Evolutionary conservation across 257 asterid species (phyloP).

Genomic region (Eucommia ulmoides): DNA sequence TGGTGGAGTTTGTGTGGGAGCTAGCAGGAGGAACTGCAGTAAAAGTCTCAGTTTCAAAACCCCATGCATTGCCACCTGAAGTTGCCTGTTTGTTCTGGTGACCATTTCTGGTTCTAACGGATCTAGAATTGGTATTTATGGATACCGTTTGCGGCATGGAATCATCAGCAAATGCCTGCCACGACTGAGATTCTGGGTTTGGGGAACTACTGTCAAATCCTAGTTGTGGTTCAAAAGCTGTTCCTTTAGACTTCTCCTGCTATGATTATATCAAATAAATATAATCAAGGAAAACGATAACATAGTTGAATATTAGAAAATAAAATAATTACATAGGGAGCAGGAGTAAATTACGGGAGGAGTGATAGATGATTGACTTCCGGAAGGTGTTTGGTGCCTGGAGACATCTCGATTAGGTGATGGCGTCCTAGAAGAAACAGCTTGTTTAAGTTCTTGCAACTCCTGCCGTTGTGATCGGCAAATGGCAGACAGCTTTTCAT

Average conservation of each 20-base stretch:
- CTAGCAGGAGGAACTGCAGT: slow-evolving; percentile 52
- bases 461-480: slow-evolving; percentile 91
- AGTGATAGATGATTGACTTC: slow-evolving; percentile 35
- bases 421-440: slow-evolving; percentile 56
- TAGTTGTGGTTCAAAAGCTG: slow-evolving; percentile 65
- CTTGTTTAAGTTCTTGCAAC: slow-evolving; percentile 80
- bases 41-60: slow-evolving; percentile 70
- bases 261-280: slow-evolving; percentile 12
- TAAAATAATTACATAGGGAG: not conserved
- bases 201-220: slow-evolving; percentile 41
- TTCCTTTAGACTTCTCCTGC: slow-evolving; percentile 66
- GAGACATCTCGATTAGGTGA: slow-evolving; percentile 46
- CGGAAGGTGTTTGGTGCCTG: slow-evolving; percentile 29
- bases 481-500: slow-evolving; percentile 78
- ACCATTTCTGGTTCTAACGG: slow-evolving; percentile 65
- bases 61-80: slow-evolving; percentile 43
- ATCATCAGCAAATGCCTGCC: slow-evolving; percentile 83
- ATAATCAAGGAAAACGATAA: slow-evolving; percentile 2
- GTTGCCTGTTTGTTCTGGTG: slow-evolving; percentile 32
- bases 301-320: not conserved
- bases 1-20: slow-evolving; percentile 27
- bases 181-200: slow-evolving; percentile 50
- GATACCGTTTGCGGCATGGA: slow-evolving; percentile 29
- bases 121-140: slow-evolving; percentile 26
- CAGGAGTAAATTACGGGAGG: slow-evolving; percentile 26